These are phyloP conservation scores for Nemania serpens DNA, from an alignment of 2,329 filamentous ascomycete genomes.

Conservation along the genomic window DNA sequence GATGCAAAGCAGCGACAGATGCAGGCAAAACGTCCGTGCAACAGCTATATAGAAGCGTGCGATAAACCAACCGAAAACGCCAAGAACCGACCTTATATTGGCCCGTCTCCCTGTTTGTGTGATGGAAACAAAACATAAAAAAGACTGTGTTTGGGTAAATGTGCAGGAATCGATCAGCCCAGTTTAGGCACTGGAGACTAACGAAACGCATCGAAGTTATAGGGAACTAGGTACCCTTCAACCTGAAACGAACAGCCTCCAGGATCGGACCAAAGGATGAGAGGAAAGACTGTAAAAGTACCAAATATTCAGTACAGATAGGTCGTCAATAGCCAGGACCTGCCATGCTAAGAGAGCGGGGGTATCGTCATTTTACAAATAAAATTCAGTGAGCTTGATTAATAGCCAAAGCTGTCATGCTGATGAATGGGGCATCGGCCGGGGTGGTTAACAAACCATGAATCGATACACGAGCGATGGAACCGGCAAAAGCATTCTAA, in stretches of 20 bases:
- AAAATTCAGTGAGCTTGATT: slow-evolving; percentile 16
- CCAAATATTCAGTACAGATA: slow-evolving; percentile 2
- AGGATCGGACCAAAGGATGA: not conserved
- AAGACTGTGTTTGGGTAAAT: slow-evolving; percentile 1
- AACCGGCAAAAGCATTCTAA: slow-evolving; percentile 70
- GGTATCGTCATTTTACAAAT: slow-evolving; percentile 10
- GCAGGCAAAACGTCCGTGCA: no score
- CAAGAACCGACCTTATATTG: slow-evolving; percentile 1
- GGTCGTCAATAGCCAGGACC: not conserved
- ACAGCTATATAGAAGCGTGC: not conserved
- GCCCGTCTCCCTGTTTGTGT: not conserved
- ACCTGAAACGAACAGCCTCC: not conserved
- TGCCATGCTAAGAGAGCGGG: slow-evolving; percentile 4
- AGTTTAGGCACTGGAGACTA: not conserved
- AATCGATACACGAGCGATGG: slow-evolving; percentile 62
- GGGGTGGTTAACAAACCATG: slow-evolving; percentile 66
- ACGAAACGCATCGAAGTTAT: not conserved
- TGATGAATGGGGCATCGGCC: slow-evolving; percentile 70
- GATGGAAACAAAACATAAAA: not conserved
- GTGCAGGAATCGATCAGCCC: not conserved
- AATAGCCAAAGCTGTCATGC: slow-evolving; percentile 64
- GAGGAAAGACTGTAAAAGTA: not conserved
- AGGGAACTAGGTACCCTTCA: not conserved
- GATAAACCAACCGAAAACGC: slow-evolving; percentile 16
- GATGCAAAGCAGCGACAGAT: no score